phyloP scores from a whole-genome alignment of 768 basidiomycete genomes.

The Serendipita indica region DNA sequence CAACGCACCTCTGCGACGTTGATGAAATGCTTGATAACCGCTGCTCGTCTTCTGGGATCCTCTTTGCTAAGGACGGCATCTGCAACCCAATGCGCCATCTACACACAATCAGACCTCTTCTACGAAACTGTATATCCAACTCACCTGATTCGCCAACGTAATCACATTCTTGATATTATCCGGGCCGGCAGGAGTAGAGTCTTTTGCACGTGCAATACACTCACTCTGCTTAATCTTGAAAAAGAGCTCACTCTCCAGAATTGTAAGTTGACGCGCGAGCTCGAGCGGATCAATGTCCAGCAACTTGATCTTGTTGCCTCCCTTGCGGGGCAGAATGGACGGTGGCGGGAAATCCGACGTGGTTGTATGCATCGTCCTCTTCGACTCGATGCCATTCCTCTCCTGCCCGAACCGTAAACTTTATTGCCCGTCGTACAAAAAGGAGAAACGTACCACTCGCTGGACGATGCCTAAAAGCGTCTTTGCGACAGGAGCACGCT shows the following conservation, averaged over 20 bases:
- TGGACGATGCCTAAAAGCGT: conserved; percentile 61
- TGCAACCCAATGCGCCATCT: conserved; percentile 92
- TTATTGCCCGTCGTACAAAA: conserved; percentile 9
- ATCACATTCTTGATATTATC: conserved; percentile 84
- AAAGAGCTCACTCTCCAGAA: conserved; percentile 77
- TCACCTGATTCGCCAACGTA: conserved; percentile 70
- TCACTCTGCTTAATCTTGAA: conserved; percentile 81
- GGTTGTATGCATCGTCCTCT: conserved; percentile 40
- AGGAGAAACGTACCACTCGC: conserved; percentile 45
- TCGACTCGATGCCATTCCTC: conserved; percentile 37
- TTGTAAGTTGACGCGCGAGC: conserved; percentile 82
- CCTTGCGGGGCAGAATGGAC: conserved; percentile 56
- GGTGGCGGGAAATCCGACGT: conserved; percentile 49
- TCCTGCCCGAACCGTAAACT: conserved; percentile 8
- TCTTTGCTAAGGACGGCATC: conserved; percentile 67
- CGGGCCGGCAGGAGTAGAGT: conserved; percentile 47
- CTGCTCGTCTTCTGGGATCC: conserved; percentile 70
- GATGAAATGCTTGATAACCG: conserved; percentile 79
- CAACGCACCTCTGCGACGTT: conserved; percentile 64
- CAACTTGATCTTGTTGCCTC: conserved; percentile 63
- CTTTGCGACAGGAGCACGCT: conserved; percentile 48
- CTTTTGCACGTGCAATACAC: conserved; percentile 71
- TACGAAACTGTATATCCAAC: conserved; percentile 19
- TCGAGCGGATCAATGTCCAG: conserved; percentile 80
- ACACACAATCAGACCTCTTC: conserved; percentile 10